Percentiles rank a stretch among this genome's conserved stretches.
Evolutionary conservation across 2,329 filamentous ascomycete species (phyloP).

Genomic region (Hymenotorrendiella dingleyae): DNA sequence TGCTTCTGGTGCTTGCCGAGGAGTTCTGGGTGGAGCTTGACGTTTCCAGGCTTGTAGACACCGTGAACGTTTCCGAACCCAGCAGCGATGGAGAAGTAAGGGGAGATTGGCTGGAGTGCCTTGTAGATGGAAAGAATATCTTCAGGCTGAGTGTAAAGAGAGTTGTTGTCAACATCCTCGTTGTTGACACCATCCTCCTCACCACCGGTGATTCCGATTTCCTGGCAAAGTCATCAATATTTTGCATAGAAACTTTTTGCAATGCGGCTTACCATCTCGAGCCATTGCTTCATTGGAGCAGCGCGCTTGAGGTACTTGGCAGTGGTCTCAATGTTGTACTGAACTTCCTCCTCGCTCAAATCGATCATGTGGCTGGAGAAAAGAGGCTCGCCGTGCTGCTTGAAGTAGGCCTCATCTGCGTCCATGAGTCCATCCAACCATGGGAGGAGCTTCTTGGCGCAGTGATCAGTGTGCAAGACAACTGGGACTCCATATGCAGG

Average conservation of each 20-base stretch:
- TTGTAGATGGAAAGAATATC: slow-evolving; percentile 91
- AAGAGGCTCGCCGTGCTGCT: slow-evolving; percentile 83
- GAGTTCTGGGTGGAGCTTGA: slow-evolving; percentile 92
- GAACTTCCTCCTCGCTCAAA: slow-evolving; percentile 82
- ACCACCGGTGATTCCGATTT: slow-evolving; percentile 92
- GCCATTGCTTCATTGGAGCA: slow-evolving; percentile 96
- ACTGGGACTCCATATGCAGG: slow-evolving; percentile 86
- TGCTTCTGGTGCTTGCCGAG: slow-evolving; percentile 94
- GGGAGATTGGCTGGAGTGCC: slow-evolving; percentile 76
- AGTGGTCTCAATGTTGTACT: slow-evolving; percentile 89
- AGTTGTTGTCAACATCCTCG: slow-evolving; percentile 93
- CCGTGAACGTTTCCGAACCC: slow-evolving; percentile 99
- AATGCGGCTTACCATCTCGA: slow-evolving; percentile 88
- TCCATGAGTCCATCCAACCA: slow-evolving; percentile 97
- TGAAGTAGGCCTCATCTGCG: slow-evolving; percentile 92
- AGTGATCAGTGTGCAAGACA: slow-evolving; percentile 95
- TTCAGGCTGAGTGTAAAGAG: slow-evolving; percentile 95
- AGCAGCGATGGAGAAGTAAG: slow-evolving; percentile 96
- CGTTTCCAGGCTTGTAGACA: slow-evolving; percentile 97
- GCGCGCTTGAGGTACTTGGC: slow-evolving; percentile 90
- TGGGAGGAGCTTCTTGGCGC: slow-evolving; percentile 97
- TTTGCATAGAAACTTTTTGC: no score
- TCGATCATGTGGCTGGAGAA: slow-evolving; percentile 99
- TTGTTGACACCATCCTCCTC: slow-evolving; percentile 99
- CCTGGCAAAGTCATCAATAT: slow-evolving; percentile 37